Evolutionary conservation across 2,329 filamentous ascomycete species (phyloP), one percentile per base, ranked within the genome.

Genomic region (Aspergillus sp.): DNA sequence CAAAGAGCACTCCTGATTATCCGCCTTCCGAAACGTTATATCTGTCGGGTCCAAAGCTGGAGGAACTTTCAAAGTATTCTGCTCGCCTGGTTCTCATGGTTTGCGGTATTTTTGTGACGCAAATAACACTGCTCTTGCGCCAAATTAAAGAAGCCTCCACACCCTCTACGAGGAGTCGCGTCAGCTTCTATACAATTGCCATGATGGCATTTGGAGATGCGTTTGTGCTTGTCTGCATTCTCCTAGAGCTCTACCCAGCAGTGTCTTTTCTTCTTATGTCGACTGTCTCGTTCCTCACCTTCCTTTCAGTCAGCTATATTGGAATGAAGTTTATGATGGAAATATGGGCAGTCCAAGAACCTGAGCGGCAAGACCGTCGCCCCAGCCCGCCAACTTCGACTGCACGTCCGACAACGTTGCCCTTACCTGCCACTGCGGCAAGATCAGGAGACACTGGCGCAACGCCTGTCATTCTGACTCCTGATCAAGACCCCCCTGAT

Each of bases 281-380:
- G 11, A 72, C 73, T 2, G 72, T 75, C 27, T 76, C 76, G 2
- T 84, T 83, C 56, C 60, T 84, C 12, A 73, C 78, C 1, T 76
- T 83, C 49, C 72, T 82, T 39, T 78, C 77, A 11, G 77, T 82
- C 26, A 76, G 77, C 45, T 79, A 79, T 57, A 78, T 83, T 44
- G 79, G 80, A 29, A 81, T 84, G 68, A 76, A 79, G 41, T 84
- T 85, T 51, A 68, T 84, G 56, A 78, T 82, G 68, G 80, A 83
- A 42, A 80, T 85, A n/a, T 84, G 80, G 81, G 73, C 74, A 13
- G 77, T 82, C 2, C 81, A 84, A 56, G 76, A 63, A 9, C 67
- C 67, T 10, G 67, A 70, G 49, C 56, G 67, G 46, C 61, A 64
- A 36, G 60, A 60, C 37, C 64, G 61, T 40, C 52, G 52, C 9